Evolutionary conservation across 805 yeast species (phyloP).

Genomic region (Lachancea lanzarotensis): DNA sequence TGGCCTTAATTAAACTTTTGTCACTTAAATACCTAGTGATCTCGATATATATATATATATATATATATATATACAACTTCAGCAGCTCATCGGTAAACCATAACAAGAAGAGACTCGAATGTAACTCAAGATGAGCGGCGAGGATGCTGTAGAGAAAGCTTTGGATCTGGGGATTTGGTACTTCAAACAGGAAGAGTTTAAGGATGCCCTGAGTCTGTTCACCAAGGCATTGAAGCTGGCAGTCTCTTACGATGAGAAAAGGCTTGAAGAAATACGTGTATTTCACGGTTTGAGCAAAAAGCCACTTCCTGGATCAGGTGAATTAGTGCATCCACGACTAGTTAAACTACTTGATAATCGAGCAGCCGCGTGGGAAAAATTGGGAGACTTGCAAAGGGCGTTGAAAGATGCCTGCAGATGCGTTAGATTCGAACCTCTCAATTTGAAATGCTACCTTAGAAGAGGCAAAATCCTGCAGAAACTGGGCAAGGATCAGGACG

Average conservation of each 20-base stretch:
- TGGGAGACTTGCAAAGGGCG: slow-evolving; percentile 21
- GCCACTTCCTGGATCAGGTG: slow-evolving; percentile 7
- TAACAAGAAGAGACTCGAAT: not conserved
- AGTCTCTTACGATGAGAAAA: slow-evolving; percentile 18
- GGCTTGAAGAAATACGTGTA: slow-evolving; percentile 13
- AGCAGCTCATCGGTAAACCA: too few species aligned
- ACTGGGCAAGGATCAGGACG: slow-evolving; percentile 16
- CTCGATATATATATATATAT: too few species aligned
- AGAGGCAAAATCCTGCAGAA: slow-evolving; percentile 24
- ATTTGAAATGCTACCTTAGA: slow-evolving; percentile 25
- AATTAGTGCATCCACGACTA: slow-evolving; percentile 24
- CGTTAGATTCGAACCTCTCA: slow-evolving; percentile 23
- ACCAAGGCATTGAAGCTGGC: slow-evolving; percentile 23
- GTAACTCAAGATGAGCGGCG: slow-evolving; percentile 6
- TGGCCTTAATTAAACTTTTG: too few species aligned
- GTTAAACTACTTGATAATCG: slow-evolving; percentile 24
- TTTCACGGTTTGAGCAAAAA: slow-evolving; percentile 10
- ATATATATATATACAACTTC: too few species aligned
- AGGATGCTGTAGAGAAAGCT: slow-evolving; percentile 24
- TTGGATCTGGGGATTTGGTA: slow-evolving; percentile 24
- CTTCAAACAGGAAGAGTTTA: slow-evolving; percentile 21
- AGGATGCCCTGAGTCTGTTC: slow-evolving; percentile 24
- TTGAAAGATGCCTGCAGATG: slow-evolving; percentile 15
- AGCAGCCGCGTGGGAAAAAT: slow-evolving; percentile 26
- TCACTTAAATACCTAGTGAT: too few species aligned